Evolutionary conservation across 345 rosid species (phyloP), one percentile per base, ranked within the genome.

Genomic region (Citrus glauca): DNA sequence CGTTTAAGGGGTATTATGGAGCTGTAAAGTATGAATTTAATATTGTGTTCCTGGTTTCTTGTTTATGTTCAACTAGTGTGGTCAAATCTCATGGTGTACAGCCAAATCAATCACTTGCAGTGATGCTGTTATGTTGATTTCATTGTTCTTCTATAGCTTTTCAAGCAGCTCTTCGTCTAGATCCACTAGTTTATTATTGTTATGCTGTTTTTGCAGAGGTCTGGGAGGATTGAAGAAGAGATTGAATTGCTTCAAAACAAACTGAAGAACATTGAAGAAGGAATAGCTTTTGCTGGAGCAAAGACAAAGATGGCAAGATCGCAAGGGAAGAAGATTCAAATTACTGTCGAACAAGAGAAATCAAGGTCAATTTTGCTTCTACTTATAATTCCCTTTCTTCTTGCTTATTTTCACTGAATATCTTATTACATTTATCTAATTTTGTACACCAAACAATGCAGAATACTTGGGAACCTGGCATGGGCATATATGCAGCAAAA

Each of bases 201-300:
- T 42, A 30, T 27, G 63, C 28, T 56, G 20, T 56, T 80, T 22
- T 80, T 27, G 72, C 89, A 93, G 98, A 91, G 89, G 74, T 91
- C 94, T 2, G 97, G 97, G 67, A 90, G 94, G 89, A 76, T 91
- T 25, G 89, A 87, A 75, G 97, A 91, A 78, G 97, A 94, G 89
- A 90, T 94, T 67, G 92, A 83, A 72, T 83, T 93, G 82, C 97
- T 93, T 77, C 90, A 85, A 72, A 83, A 67, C 72, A 94, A 89
- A 86, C 90, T 93, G 81, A 84, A 80, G 80, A 70, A 77, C 60
- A 85, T 91, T 5, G 97, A 93, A 59, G 91, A 88, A 60, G 91
- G 89, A 13, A 77, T 78, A 59, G 79, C 85, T 27, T 91, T 87
- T 61, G 85, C 92, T 28, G 91, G 87, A 71, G 88, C 84, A 60